Evolutionary conservation across 75 land plant species (phyloP).

Genomic region (Selaginella moellendorffii): DNA sequence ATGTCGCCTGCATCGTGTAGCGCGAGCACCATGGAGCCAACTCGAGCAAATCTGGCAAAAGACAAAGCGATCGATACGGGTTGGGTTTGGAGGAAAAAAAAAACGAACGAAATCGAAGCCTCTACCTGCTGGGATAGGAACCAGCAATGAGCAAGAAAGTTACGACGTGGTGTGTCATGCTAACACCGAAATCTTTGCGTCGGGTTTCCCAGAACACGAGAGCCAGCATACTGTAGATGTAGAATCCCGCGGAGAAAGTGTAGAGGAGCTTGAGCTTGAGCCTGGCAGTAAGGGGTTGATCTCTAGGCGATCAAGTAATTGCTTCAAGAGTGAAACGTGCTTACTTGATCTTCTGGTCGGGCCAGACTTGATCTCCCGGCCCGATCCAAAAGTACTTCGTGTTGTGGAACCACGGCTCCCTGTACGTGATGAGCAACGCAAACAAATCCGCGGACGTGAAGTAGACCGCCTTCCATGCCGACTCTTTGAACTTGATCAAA

Average conservation of each 20-base stretch:
- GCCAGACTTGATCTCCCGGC: constrained; percentile 87
- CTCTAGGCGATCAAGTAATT: too few species aligned
- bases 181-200: constrained; percentile 80
- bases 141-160: constrained; percentile 58
- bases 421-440: constrained; percentile 43
- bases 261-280: constrained; percentile 68
- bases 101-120: too few species aligned
- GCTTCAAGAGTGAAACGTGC: too few species aligned
- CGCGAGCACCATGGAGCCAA: constrained; percentile 34
- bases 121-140: constrained; percentile 62
- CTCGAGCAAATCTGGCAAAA: constrained; percentile 31
- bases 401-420: constrained; percentile 81
- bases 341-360: constrained; percentile 74
- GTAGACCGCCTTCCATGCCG: constrained; percentile 83
- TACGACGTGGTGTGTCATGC: constrained; percentile 85
- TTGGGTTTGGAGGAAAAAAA: too few species aligned
- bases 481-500: constrained; percentile 74
- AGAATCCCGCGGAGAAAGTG: constrained; percentile 84
- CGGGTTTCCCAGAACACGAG: constrained; percentile 93
- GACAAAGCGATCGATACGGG: too few species aligned
- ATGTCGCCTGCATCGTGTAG: constrained; percentile 35
- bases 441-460: constrained; percentile 65
- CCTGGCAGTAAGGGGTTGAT: constrained; percentile 27
- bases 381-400: constrained; percentile 77
- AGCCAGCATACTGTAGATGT: constrained; percentile 87